phyloP scores from a whole-genome alignment of 257 asterid genomes.

The Ligustrum vulgare region DNA sequence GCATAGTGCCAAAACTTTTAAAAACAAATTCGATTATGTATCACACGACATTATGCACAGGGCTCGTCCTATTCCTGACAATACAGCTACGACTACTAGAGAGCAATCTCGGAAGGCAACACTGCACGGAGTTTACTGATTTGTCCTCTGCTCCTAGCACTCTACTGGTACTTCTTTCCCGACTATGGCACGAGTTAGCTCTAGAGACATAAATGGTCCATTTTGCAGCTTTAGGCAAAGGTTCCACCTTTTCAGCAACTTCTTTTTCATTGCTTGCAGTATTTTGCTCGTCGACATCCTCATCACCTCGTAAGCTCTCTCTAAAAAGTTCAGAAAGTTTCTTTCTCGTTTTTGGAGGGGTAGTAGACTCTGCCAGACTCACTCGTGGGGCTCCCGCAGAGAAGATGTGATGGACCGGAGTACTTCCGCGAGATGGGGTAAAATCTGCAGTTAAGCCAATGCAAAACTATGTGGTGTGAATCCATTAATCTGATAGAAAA shows the following conservation, averaged over 20 bases:
- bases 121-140: slow-evolving; percentile 36
- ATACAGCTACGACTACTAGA: slow-evolving; percentile 47
- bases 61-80: slow-evolving; percentile 48
- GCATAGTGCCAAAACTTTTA: slow-evolving; percentile 11
- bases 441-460: slow-evolving; percentile 43
- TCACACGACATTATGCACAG: slow-evolving; percentile 28
- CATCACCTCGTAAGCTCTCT: slow-evolving; percentile 38
- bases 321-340: slow-evolving; percentile 57
- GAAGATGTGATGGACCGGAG: slow-evolving; percentile 61
- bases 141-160: slow-evolving; percentile 21
- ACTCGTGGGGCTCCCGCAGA: slow-evolving; percentile 26
- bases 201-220: slow-evolving; percentile 39
- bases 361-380: slow-evolving; percentile 33
- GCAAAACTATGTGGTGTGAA: background rate
- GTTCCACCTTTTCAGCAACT: slow-evolving; percentile 15
- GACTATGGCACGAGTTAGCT: slow-evolving; percentile 31
- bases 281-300: slow-evolving; percentile 23
- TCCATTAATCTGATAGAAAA: too few species aligned
- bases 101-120: slow-evolving; percentile 65
- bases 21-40: background rate
- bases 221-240: slow-evolving; percentile 27
- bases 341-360: slow-evolving; percentile 47
- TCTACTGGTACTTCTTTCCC: slow-evolving; percentile 39
- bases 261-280: slow-evolving; percentile 17
- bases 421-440: slow-evolving; percentile 78